Evolutionary conservation across 2,329 filamentous ascomycete genomes (phyloP).

Genomic region (Diaporthe capsici): DNA sequence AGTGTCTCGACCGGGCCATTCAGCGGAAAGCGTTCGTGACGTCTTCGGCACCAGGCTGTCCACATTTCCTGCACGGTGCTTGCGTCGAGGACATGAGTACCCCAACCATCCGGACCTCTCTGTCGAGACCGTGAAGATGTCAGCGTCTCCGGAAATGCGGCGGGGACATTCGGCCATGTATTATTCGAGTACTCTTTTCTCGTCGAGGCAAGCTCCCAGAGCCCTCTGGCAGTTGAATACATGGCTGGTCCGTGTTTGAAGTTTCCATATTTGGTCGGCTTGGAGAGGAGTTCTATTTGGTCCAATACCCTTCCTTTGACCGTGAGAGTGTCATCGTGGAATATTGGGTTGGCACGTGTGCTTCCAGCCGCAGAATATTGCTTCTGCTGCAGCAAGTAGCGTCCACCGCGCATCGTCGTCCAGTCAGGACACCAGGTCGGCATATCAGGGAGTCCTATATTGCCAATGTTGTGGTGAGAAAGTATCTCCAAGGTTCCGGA

Average conservation of each 20-base stretch:
- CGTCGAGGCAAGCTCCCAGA: conserved; percentile 1
- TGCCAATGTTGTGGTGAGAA: conserved; percentile 11
- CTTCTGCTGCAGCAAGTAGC: conserved; percentile 1
- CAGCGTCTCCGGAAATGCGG: not conserved
- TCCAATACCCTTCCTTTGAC: conserved; percentile 12
- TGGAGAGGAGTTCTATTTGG: not conserved
- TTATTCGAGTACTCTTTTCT: not conserved
- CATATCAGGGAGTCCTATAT: not conserved
- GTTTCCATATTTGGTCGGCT: not conserved
- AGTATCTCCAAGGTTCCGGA: conserved; percentile 18
- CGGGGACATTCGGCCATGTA: not conserved
- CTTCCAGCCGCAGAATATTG: conserved; percentile 13
- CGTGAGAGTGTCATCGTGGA: not conserved
- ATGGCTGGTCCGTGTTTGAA: not conserved
- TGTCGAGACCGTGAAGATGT: not conserved
- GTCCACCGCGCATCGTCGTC: conserved; percentile 2
- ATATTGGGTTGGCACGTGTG: not conserved
- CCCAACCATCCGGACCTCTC: not conserved
- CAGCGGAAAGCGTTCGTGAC: not conserved
- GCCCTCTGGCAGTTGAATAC: not conserved
- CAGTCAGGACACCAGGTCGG: conserved; percentile 27
- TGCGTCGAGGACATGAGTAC: not conserved
- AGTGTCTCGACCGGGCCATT: not conserved
- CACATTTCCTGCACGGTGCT: conserved; percentile 9
- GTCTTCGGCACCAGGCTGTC: not conserved